A percentile compares a stretch with the other conserved stretches of the same genome.
Conservation (phyloP, 1,139 yeast species). For the Geotrichum reessii region DNA sequence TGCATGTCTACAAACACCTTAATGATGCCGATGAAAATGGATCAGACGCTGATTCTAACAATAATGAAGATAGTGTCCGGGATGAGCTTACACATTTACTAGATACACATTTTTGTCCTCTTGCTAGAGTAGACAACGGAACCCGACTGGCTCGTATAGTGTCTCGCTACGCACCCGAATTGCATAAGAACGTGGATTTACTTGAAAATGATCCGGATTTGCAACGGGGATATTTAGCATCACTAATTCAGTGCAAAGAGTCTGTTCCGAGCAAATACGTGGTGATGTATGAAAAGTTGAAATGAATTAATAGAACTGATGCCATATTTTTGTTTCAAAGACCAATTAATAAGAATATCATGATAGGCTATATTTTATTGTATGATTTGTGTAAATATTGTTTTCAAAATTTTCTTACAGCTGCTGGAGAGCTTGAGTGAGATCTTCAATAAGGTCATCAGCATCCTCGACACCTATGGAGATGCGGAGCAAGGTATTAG, state of each 20-base stretch:
- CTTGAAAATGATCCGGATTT: neutral
- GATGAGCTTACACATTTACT: neutral
- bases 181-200: neutral
- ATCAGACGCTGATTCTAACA: neutral
- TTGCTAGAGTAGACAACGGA: neutral
- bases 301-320: too few relatives aligned
- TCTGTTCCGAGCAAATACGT: neutral
- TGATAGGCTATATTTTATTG: too few relatives aligned
- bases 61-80: neutral
- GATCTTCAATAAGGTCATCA: constrained; percentile 66
- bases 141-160: neutral
- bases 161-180: neutral
- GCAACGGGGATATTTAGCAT: neutral
- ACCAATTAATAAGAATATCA: too few relatives aligned
- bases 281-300: neutral
- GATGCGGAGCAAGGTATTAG: constrained; percentile 56
- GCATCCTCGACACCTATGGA: constrained; percentile 75
- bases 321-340: too few relatives aligned
- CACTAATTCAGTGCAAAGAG: neutral
- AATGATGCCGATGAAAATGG: neutral
- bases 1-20: neutral
- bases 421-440: constrained; percentile 42
- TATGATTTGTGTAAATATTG: too few relatives aligned
- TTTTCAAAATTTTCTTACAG: too few relatives aligned
- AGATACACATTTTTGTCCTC: neutral